These are phyloP conservation scores for Orbilia quercus DNA, from an alignment of 2,329 filamentous ascomycete genomes.

Conservation along the genomic window DNA sequence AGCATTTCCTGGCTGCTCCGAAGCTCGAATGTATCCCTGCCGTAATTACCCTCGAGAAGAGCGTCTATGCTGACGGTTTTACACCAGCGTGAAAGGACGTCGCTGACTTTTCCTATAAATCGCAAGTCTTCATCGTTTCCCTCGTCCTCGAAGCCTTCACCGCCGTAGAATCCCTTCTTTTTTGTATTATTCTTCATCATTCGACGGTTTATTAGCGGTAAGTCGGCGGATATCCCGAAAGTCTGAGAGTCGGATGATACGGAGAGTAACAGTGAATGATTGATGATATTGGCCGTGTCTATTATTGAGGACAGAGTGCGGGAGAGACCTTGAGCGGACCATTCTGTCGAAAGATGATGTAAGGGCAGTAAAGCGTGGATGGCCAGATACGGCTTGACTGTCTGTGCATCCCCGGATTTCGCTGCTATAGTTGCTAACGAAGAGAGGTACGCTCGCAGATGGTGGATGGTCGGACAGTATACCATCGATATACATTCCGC, in stretches of 20 bases:
- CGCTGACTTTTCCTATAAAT: conserved; percentile 39
- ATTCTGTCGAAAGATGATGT: conserved; percentile 49
- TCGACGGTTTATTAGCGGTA: conserved; percentile 40
- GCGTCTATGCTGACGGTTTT: conserved; percentile 15
- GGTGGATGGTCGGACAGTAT: conserved; percentile 51
- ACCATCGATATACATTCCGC: conserved; percentile 40
- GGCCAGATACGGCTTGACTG: conserved; percentile 27
- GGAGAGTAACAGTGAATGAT: conserved; percentile 19
- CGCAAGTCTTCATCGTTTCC: conserved; percentile 30
- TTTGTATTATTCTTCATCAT: conserved; percentile 54
- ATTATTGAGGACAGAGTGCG: conserved; percentile 33
- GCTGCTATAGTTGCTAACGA: conserved; percentile 11
- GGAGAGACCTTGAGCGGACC: conserved; percentile 49
- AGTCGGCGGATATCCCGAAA: conserved; percentile 31
- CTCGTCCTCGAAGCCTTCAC: conserved; percentile 46
- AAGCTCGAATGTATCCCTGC: not conserved
- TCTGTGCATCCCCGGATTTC: not conserved
- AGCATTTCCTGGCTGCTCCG: conserved; percentile 32
- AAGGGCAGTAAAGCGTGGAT: conserved; percentile 39
- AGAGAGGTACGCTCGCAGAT: conserved; percentile 48
- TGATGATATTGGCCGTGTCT: conserved; percentile 8
- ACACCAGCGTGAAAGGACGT: conserved; percentile 41
- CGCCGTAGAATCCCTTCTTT: conserved; percentile 43
- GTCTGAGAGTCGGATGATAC: conserved; percentile 21
- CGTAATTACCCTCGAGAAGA: not conserved